Conservation (phyloP, 2,329 filamentous ascomycete genomes). For the Hysterium pulicare region DNA sequence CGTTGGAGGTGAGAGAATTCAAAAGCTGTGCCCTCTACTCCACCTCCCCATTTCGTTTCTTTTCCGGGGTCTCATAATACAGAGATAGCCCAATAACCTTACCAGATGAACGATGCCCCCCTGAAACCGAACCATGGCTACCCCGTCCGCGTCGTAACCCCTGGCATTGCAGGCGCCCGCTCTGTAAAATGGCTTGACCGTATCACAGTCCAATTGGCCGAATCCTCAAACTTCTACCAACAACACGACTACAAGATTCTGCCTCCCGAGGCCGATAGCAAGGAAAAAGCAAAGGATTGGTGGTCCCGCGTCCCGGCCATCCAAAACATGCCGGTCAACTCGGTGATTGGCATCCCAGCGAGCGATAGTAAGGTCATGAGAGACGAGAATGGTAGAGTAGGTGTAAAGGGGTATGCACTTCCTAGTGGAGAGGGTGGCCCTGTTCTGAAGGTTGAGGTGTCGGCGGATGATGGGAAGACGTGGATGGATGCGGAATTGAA, state of each 20-base stretch:
- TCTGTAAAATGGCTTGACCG: slow-evolving; percentile 57
- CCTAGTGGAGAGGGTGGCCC: slow-evolving; percentile 53
- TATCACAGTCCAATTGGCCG: slow-evolving; percentile 50
- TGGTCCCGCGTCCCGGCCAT: slow-evolving; percentile 52
- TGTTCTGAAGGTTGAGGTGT: slow-evolving; percentile 53
- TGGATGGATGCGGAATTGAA: slow-evolving; percentile 49
- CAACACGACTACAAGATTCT: slow-evolving; percentile 59
- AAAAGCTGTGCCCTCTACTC: too few species aligned
- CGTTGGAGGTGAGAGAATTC: slow-evolving; percentile 47
- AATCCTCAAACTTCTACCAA: slow-evolving; percentile 56
- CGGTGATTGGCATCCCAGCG: slow-evolving; percentile 50
- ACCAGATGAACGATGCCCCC: slow-evolving; percentile 49
- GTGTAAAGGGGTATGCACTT: slow-evolving; percentile 55
- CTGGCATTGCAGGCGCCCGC: slow-evolving; percentile 52
- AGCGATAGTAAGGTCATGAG: slow-evolving; percentile 42
- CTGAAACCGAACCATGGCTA: slow-evolving; percentile 50
- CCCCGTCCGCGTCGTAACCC: slow-evolving; percentile 51
- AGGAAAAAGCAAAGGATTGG: slow-evolving; percentile 50
- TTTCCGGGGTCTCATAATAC: too few species aligned
- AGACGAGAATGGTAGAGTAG: slow-evolving; percentile 41
- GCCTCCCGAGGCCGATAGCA: slow-evolving; percentile 49
- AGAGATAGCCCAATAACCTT: slow-evolving; percentile 6
- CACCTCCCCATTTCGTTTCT: neutral
- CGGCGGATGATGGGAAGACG: slow-evolving; percentile 46
- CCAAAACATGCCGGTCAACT: slow-evolving; percentile 56